These are phyloP conservation scores for Monosporascus ibericus DNA, from an alignment of 2,329 filamentous ascomycete species.

Conservation along the genomic window DNA sequence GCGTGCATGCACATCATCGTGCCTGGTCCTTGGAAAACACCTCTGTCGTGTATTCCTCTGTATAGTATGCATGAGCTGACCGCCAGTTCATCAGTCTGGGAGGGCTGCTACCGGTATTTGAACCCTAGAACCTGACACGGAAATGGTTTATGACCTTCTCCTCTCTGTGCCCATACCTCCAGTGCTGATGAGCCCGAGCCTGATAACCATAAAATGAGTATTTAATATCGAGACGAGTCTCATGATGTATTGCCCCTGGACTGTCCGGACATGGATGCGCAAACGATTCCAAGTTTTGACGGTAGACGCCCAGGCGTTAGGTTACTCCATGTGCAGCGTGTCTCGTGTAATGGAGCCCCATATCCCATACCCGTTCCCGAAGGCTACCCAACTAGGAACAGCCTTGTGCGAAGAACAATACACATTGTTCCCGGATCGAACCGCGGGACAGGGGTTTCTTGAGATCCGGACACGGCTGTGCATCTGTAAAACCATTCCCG, in stretches of 20 bases:
- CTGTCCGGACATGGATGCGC: neutral
- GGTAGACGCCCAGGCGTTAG: neutral
- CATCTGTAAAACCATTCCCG: neutral
- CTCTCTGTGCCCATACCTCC: neutral
- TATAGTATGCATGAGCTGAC: constrained; percentile 34
- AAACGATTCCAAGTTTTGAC: neutral
- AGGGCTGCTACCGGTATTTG: constrained; percentile 18
- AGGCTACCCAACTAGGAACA: neutral
- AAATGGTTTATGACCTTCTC: neutral
- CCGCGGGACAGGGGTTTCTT: neutral
- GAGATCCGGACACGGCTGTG: neutral
- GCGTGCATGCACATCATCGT: constrained; percentile 20
- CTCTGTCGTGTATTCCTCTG: constrained; percentile 12
- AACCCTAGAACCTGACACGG: neutral
- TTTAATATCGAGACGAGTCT: constrained; percentile 1
- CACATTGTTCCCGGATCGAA: neutral
- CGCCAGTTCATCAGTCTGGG: constrained; percentile 40
- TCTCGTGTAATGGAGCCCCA: neutral
- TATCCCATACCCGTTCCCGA: neutral
- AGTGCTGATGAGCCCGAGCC: neutral
- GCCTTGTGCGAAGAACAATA: neutral
- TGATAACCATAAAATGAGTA: neutral
- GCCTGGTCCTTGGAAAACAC: constrained; percentile 17
- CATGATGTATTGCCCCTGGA: neutral
- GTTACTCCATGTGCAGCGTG: neutral